Conservation (phyloP, 1,284 basidiomycete genomes). For the Fomitopsis pinicola region DNA sequence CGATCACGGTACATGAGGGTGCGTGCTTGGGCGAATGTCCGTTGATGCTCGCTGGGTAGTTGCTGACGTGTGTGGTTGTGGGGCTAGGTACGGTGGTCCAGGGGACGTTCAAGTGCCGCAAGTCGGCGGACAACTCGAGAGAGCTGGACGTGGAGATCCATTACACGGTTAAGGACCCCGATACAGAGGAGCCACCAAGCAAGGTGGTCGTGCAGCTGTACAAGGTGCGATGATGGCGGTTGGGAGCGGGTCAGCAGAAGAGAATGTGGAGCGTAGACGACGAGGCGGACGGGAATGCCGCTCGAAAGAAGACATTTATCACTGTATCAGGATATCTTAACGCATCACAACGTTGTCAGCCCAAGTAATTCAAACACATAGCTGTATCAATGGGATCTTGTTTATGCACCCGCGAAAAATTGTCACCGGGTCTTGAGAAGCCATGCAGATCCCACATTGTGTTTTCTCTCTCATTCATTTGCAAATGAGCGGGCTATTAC, state of each 20-base stretch:
- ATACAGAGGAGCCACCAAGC: constrained; percentile 24
- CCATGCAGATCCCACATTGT: too few species aligned
- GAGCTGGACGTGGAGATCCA: constrained; percentile 94
- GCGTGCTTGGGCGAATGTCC: constrained; percentile 17
- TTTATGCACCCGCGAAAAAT: background rate
- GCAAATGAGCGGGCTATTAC: too few species aligned
- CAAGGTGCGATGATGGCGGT: constrained; percentile 53
- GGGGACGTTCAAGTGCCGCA: constrained; percentile 81
- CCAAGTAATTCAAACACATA: background rate
- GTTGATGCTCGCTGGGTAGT: background rate
- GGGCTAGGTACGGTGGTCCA: constrained; percentile 66
- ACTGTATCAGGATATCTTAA: background rate
- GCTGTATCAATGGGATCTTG: background rate
- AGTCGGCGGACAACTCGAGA: constrained; percentile 78
- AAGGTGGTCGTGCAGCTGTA: constrained; percentile 69
- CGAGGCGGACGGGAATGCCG: background rate
- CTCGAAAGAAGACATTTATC: background rate
- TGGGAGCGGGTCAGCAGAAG: background rate
- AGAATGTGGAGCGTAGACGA: background rate
- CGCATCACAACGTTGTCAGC: background rate
- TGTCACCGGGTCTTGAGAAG: too few species aligned
- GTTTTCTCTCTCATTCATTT: too few species aligned
- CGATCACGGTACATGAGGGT: constrained; percentile 75
- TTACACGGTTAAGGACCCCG: constrained; percentile 52
- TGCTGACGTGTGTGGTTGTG: background rate